Evolutionary conservation across 768 basidiomycete species (phyloP).

Genomic region (Leccinellum rugosiceps): DNA sequence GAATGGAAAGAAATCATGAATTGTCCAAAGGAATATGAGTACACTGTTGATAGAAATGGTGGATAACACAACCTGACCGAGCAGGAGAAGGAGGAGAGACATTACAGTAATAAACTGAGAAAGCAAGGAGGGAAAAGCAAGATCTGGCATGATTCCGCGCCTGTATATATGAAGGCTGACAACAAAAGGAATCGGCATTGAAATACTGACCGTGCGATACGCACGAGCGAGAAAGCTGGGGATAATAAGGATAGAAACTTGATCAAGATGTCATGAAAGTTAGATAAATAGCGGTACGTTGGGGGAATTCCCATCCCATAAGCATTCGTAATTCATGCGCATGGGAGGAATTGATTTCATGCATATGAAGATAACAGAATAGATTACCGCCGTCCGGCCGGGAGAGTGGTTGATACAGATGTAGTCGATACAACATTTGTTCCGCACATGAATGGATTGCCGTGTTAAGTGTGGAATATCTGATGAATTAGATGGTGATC

Average conservation of each 20-base stretch:
- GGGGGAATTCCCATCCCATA: conserved; percentile 16
- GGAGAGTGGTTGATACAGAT: conserved; percentile 33
- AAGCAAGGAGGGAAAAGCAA: conserved; percentile 8
- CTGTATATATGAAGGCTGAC: not conserved
- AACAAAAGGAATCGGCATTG: conserved; percentile 4
- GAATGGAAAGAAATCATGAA: conserved; percentile 1
- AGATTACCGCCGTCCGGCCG: conserved; percentile 28
- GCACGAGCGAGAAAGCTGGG: conserved; percentile 15
- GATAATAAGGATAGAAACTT: conserved; percentile 30
- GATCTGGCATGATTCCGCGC: conserved; percentile 3
- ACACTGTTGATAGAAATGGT: conserved; percentile 11
- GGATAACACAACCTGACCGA: conserved; percentile 20
- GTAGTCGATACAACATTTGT: conserved; percentile 34
- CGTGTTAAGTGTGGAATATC: conserved; percentile 16
- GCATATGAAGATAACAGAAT: conserved; percentile 30
- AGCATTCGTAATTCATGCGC: conserved; percentile 27
- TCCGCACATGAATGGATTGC: conserved; percentile 23
- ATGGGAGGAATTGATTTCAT: conserved; percentile 18
- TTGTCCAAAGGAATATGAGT: conserved; percentile 16
- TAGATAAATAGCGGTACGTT: conserved; percentile 18
- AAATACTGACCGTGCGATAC: conserved; percentile 8
- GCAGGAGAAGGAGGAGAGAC: conserved; percentile 14
- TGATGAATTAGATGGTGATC: conserved; percentile 14
- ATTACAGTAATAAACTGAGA: not conserved
- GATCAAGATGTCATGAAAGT: conserved; percentile 13